phyloP scores from a whole-genome alignment of 345 rosid species.

The Acer yangbiense region DNA sequence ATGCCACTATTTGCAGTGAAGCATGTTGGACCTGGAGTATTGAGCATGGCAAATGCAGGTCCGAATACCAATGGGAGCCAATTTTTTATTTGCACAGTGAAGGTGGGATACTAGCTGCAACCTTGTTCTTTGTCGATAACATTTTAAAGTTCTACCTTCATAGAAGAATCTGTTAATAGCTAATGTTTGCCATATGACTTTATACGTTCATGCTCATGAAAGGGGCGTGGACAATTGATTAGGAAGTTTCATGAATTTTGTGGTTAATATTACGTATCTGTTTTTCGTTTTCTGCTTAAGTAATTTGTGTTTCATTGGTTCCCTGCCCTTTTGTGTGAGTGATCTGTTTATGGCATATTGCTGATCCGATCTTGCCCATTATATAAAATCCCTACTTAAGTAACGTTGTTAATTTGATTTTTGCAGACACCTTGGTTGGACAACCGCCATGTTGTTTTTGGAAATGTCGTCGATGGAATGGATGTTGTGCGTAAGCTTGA shows the following conservation, averaged over 20 bases:
- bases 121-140: constrained; percentile 1
- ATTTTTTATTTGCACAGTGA: constrained; percentile 86
- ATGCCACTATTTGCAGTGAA: constrained; percentile 55
- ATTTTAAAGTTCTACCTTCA: neutral
- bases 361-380: neutral
- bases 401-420: neutral
- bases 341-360: neutral
- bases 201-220: neutral
- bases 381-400: neutral
- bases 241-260: neutral
- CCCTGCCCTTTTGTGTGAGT: neutral
- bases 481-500: constrained; percentile 74
- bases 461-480: constrained; percentile 79
- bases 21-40: constrained; percentile 82
- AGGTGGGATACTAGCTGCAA: constrained; percentile 41
- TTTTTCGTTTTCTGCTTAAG: neutral
- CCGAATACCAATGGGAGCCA: constrained; percentile 96
- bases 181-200: neutral
- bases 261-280: too few species aligned
- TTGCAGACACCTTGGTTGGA: constrained; percentile 86
- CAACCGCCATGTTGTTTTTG: constrained; percentile 88
- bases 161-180: neutral
- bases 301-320: neutral
- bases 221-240: neutral
- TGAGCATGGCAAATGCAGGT: constrained; percentile 98